Conservation (phyloP, 23 red algal genomes). For the Gracilariopsis chorda region DNA sequence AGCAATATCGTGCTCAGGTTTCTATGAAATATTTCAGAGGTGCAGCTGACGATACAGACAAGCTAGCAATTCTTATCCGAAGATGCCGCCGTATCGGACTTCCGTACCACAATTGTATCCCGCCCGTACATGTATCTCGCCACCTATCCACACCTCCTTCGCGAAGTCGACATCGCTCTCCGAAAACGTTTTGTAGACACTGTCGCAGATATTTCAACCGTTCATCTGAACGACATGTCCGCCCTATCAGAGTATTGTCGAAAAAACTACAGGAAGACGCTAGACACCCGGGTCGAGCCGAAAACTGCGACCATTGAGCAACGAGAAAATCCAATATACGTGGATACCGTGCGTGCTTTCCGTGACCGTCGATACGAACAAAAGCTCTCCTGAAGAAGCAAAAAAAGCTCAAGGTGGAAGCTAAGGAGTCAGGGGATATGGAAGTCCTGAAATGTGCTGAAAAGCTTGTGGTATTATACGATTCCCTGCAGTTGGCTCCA, state of each 20-base stretch:
- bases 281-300: constrained; percentile 49
- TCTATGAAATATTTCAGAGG: no score
- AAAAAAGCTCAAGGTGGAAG: constrained; percentile 41
- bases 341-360: constrained; percentile 97
- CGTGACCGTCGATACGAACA: constrained; percentile 96
- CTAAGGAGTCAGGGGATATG: constrained; percentile 42
- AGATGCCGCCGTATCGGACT: constrained; percentile 76
- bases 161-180: constrained; percentile 84
- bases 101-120: constrained; percentile 72
- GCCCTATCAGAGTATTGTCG: constrained; percentile 89
- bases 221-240: constrained; percentile 64
- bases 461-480: constrained; percentile 87
- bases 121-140: constrained; percentile 95
- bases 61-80: constrained; percentile 92
- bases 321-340: constrained; percentile 98
- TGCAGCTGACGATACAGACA: no score
- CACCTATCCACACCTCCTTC: constrained; percentile 30
- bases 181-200: constrained; percentile 29
- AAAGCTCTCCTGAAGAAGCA: constrained; percentile 96
- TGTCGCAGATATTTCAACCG: constrained; percentile 37
- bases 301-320: constrained; percentile 88
- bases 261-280: constrained; percentile 56
- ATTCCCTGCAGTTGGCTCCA: constrained; percentile 96
- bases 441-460: constrained; percentile 57
- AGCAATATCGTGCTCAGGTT: no score